A percentile compares a stretch with the other conserved stretches of the same genome.
Conservation (phyloP, 108 stramenopile species). For the Stephanodiscus minutulus region DNA sequence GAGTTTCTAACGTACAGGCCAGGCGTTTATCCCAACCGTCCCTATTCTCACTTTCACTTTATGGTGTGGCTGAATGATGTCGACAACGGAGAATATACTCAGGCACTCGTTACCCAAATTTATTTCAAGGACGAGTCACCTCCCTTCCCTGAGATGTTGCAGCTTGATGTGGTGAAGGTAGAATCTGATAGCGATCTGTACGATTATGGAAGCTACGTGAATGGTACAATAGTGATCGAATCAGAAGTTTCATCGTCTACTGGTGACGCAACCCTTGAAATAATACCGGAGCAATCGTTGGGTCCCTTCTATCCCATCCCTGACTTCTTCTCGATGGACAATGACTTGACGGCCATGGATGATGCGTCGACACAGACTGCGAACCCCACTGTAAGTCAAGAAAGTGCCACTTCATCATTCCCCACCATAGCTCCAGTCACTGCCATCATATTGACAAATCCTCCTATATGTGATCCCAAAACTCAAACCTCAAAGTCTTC, state of each 20-base stretch:
- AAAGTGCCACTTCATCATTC: background rate
- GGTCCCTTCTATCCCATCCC: constrained; percentile 13
- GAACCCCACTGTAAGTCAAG: background rate
- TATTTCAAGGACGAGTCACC: constrained; percentile 17
- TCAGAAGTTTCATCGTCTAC: too few relatives aligned
- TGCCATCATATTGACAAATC: too few relatives aligned
- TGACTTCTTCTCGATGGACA: constrained; percentile 17
- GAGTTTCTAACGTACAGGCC: constrained; percentile 11
- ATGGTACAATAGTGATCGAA: constrained; percentile 15
- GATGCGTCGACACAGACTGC: background rate
- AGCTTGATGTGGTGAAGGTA: constrained; percentile 11
- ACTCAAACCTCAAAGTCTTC: too few relatives aligned
- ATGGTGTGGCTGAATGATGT: constrained; percentile 19
- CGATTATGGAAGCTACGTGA: constrained; percentile 19
- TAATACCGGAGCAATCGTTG: background rate
- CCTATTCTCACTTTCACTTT: constrained; percentile 18
- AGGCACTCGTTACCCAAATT: constrained; percentile 10
- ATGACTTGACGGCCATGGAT: constrained; percentile 12
- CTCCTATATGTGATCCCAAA: too few relatives aligned
- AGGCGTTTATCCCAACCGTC: background rate
- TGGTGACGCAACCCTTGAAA: background rate
- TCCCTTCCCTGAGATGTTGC: constrained; percentile 9
- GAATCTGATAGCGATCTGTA: background rate
- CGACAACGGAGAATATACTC: background rate
- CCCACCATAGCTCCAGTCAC: background rate